Evolutionary conservation across 805 yeast genomes (phyloP), one percentile per base, ranked within the genome.

Genomic region (Babjeviella inositovora): DNA sequence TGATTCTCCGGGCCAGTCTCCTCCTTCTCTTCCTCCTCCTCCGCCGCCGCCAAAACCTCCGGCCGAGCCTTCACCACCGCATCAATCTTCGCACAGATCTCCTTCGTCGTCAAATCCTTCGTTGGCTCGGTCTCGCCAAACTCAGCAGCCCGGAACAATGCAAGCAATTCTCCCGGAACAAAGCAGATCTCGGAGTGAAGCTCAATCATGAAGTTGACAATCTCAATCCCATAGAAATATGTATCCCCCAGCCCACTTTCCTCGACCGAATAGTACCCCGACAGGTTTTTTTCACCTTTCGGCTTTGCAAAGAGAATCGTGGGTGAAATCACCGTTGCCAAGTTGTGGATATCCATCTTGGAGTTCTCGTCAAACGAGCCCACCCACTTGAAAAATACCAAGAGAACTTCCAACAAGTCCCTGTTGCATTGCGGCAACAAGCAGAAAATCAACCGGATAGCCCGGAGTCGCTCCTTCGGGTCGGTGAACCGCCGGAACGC

Each of bases 311-410:
- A 75, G 19, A 92, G 55, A 21, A 90, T 72, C 39, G 85, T 90
- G 2, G 99, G 99, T 0, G 96, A 79, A 23, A 90, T 62, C 3
- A 90, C 99, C 0, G 97, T 90, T 2, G 98, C 93, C 32, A 90
- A 58, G 44, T 90, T 90, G 42, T 84, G 93, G 16, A 79, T 68
- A 43, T 87, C 96, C 98, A 90, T 90, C 51, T 87, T 90, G 3
- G 96, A 82, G 34, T 79, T 85, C 36, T 82, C 92, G 39, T 84
- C 96, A 50, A 90, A 90, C 2, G 97, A 80, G 0, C 97, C 82
- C 3, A 85, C 87, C 97, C 97, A 90, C 45, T 73, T 74, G 41
- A 90, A 66, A 45, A 90, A 90, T 28, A 74, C 70, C 15, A 85
- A 56, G 19, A 90, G 50, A 3, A 85, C 94, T 42, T 90, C 97